Conservation (phyloP, 2,329 filamentous ascomycete genomes). For the Trichoderma harzianum region DNA sequence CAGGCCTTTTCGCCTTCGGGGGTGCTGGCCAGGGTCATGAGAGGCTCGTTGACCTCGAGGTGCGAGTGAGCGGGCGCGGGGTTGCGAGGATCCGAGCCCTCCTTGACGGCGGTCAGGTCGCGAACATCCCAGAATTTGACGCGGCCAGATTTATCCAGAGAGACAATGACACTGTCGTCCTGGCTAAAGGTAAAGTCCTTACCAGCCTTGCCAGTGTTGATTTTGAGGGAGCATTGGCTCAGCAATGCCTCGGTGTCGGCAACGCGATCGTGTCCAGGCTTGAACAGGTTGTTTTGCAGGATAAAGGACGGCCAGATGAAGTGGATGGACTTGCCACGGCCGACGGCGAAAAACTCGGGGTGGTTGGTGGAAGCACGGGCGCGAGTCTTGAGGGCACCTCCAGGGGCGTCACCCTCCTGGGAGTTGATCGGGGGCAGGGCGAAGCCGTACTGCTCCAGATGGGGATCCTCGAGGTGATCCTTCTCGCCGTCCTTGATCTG, state of each 20-base stretch:
- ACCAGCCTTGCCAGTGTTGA: constrained; percentile 94
- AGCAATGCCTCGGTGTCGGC: constrained; percentile 88
- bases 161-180: constrained; percentile 91
- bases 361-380: constrained; percentile 86
- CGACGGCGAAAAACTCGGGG: constrained; percentile 91
- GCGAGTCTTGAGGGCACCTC: constrained; percentile 91
- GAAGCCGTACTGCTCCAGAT: constrained; percentile 81
- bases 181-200: constrained; percentile 98
- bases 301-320: constrained; percentile 71
- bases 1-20: constrained; percentile 89
- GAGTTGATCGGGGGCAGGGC: constrained; percentile 82
- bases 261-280: constrained; percentile 60
- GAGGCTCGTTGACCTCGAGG: constrained; percentile 77
- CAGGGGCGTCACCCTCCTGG: constrained; percentile 85
- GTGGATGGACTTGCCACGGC: constrained; percentile 92
- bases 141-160: constrained; percentile 91
- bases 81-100: constrained; percentile 48
- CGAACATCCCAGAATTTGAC: constrained; percentile 99
- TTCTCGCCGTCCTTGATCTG: constrained; percentile 72
- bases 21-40: constrained; percentile 83
- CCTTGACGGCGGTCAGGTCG: constrained; percentile 59
- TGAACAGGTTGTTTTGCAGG: constrained; percentile 60
- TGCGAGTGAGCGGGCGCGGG: constrained; percentile 54
- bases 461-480: constrained; percentile 73
- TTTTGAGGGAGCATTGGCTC: constrained; percentile 82